Conservation (phyloP, 2,329 filamentous ascomycete species). For the Zasmidium cellare region DNA sequence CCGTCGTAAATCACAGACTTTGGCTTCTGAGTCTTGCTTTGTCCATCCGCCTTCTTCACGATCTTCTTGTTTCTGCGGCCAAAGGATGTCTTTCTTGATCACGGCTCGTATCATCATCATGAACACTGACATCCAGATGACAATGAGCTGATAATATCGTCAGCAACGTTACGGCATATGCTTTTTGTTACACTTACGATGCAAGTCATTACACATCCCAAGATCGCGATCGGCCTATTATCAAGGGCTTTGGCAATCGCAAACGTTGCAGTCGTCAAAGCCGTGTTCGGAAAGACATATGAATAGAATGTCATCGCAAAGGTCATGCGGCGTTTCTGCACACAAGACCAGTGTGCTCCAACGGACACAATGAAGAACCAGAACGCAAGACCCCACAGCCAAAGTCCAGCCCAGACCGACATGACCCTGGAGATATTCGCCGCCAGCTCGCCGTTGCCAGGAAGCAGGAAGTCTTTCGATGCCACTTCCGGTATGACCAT, state of each 20-base stretch:
- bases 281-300: conserved; percentile 78
- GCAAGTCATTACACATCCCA: conserved; percentile 68
- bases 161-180: no score
- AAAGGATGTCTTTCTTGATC: conserved; percentile 66
- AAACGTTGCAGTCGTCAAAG: conserved; percentile 63
- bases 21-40: conserved; percentile 6
- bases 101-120: conserved; percentile 71
- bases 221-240: conserved; percentile 58
- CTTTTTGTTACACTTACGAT: no score
- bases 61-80: conserved; percentile 71
- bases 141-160: conserved; percentile 47
- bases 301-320: conserved; percentile 88
- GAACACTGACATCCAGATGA: conserved; percentile 70
- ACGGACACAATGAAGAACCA: conserved; percentile 83
- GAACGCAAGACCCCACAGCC: conserved; percentile 79
- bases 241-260: conserved; percentile 60
- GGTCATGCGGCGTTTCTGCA: conserved; percentile 61
- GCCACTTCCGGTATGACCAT: conserved; percentile 50
- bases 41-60: conserved; percentile 61
- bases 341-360: conserved; percentile 71
- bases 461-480: conserved; percentile 56
- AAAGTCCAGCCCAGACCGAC: conserved; percentile 67
- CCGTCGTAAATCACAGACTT: neutral
- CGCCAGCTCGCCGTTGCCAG: conserved; percentile 51
- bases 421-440: conserved; percentile 57